Base-by-base conservation (phyloP, 176 grass and related monocot species). In the Rhynchospora breviuscula region DNA sequence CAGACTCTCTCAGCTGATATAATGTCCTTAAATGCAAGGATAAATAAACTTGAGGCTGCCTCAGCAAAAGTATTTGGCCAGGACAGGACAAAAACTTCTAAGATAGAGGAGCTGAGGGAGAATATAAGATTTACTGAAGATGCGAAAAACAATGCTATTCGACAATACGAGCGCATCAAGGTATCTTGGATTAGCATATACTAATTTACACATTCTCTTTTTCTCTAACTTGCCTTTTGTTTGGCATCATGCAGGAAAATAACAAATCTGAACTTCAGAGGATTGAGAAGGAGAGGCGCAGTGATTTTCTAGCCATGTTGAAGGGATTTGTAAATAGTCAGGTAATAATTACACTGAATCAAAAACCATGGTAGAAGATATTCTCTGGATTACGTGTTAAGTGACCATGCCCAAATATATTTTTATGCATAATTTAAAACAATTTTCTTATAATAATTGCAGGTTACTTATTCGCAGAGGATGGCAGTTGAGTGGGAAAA, bases 251-350 rank as follows among this genome's bases (percentile, higher is more conserved):
- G 74, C 89, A 98, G 95, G 90, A 93, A 89, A 94, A 88, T 31
- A 98, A 98, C 79, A 94, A 44, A 86, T 63, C 33, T 90, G 95
- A 98, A 85, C 87, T 98, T 70, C 88, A 81, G 76, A 93, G 95
- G 83, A 85, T 94, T 82, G 87, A 94, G 67, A 90, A 86, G 58
- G 92, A 98, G 69, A 94, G 90, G 58, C 89, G 54, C 0, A 61
- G 21, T 2, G 92, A 94, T 88, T 91, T 98, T 80, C 17, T 91
- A 7, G 81, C 79, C 66, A 94, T 98, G 95, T 83, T 98, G 54
- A 98, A 94, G 92, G 95, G 89, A 62, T 98, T 93, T 90, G 90
- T 93, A 13, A 82, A 83, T 79, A 93, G 86, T 81, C 87, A 98
- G 95, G 95, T 97, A 94, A 13, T 68, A 15, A 51, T 33, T 29